phyloP scores from a whole-genome alignment of 352 stramenopile genomes.

The Phytophthora pini region DNA sequence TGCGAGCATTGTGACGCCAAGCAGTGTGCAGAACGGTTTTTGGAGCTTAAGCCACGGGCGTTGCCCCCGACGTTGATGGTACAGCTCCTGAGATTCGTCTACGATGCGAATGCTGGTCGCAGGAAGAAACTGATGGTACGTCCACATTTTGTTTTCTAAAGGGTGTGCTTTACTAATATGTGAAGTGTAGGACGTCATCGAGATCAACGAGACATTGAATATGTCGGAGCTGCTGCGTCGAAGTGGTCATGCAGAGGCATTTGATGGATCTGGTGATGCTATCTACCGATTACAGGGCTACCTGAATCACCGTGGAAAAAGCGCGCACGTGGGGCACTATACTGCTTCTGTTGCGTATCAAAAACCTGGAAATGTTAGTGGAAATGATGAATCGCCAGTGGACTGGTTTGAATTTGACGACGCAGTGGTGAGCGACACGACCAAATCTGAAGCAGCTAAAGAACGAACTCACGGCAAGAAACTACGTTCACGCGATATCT shows the following conservation, averaged over 20 bases:
- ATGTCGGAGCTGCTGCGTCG: conserved; percentile 69
- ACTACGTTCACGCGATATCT: conserved; percentile 80
- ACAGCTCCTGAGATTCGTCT: conserved; percentile 89
- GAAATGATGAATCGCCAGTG: conserved; percentile 11
- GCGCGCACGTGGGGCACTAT: conserved; percentile 86
- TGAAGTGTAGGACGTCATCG: conserved; percentile 76
- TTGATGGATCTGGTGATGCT: conserved; percentile 44
- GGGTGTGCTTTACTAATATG: background rate
- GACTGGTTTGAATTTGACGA: conserved; percentile 90
- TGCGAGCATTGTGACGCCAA: conserved; percentile 81
- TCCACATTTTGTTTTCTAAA: conserved; percentile 3
- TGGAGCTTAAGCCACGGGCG: conserved; percentile 64
- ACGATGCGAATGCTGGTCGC: conserved; percentile 67
- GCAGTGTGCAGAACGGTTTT: conserved; percentile 72
- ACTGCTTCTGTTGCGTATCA: conserved; percentile 81
- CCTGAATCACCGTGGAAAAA: conserved; percentile 85
- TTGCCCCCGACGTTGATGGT: conserved; percentile 79
- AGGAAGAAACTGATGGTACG: conserved; percentile 90
- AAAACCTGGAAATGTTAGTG: conserved; percentile 16
- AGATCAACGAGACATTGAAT: conserved; percentile 80
- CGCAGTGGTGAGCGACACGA: conserved; percentile 65
- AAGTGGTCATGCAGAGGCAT: conserved; percentile 49
- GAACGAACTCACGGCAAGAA: conserved; percentile 54
- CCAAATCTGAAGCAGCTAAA: conserved; percentile 40
- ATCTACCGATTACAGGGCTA: conserved; percentile 81